Conservation (phyloP, 2,329 filamentous ascomycete species). For the Exophiala viscosa region DNA sequence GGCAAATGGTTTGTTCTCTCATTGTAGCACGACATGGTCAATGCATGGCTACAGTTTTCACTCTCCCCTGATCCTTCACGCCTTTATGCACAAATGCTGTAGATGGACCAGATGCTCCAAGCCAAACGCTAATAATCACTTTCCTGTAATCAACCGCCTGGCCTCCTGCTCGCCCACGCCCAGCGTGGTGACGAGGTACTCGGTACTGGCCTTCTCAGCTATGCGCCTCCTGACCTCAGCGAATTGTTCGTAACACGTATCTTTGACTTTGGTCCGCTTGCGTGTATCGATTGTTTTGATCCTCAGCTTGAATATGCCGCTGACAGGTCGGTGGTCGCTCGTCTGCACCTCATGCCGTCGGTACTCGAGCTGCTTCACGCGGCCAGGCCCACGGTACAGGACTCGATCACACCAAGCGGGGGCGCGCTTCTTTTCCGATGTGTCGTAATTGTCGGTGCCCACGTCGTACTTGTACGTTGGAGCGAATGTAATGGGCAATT, state of each 20-base stretch:
- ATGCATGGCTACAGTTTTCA: too few species aligned
- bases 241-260: constrained; percentile 70
- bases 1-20: too few species aligned
- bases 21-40: too few species aligned
- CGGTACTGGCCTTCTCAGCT: constrained; percentile 22
- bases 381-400: constrained; percentile 75
- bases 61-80: too few species aligned
- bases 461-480: constrained; percentile 99
- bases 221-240: constrained; percentile 52
- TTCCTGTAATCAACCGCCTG: constrained; percentile 9
- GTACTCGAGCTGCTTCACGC: constrained; percentile 85
- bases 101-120: neutral
- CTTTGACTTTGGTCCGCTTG: constrained; percentile 64
- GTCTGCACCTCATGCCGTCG: constrained; percentile 81
- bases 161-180: constrained; percentile 20
- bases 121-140: neutral
- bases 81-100: too few species aligned
- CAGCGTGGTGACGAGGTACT: constrained; percentile 21
- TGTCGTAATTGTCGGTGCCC: constrained; percentile 88
- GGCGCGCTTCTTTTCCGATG: constrained; percentile 87
- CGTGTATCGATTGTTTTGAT: constrained; percentile 75
- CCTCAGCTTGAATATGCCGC: constrained; percentile 73
- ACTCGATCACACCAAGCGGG: constrained; percentile 96
- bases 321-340: constrained; percentile 91
- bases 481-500: constrained; percentile 83